Base-by-base conservation (phyloP, 768 basidiomycete species). In the Erythrobasidium yunnanense region DNA sequence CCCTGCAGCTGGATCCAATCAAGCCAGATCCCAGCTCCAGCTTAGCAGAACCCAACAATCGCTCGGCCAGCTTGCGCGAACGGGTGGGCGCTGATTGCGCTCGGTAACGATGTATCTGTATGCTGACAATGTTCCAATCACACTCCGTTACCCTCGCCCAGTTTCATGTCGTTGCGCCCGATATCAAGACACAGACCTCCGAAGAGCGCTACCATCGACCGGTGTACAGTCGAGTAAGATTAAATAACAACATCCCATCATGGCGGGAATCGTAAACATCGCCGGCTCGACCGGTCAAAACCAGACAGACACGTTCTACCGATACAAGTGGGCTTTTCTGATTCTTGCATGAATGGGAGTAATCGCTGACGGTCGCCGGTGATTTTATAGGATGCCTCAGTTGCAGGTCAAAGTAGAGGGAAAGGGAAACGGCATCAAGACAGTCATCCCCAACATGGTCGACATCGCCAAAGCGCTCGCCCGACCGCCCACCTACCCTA, bases 401-500 rank as follows among this genome's bases (percentile, higher is more conserved):
- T 83, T 99, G 69, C 82, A 83, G 70, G 93, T 87, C 69, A 97
- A 97, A 81, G 91, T 97, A 34, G 95, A 99, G 79, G 95, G 95
- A 73, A 92, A 91, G 78, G 95, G 95, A 68, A 99, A 99, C 76
- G 95, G 95, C 73, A 97, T 99, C 79, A 99, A 99, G 81, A 99
- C 95, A 50, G 92, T 99, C 74, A 79, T 96, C 58, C 92, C 92
- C 20, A 99, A 99, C 79, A 96, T 99, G 90, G 84, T 89, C 67
- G 95, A 97, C 77, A 87, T 99, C 70, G 90, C 93, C 52, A 86
- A 90, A 70, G 91, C 95, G 49, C 83, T 99, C 70, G 88, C 86
- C 74, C 87, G 95, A 66, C 93, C 93, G 67, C 87, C 95, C 27
- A 83, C 91, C 46, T 81, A 97, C 76, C 87, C 93, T 69, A 96